Evolutionary conservation across 352 stramenopile species (phyloP).

Genomic region (Pythium coloratum): DNA sequence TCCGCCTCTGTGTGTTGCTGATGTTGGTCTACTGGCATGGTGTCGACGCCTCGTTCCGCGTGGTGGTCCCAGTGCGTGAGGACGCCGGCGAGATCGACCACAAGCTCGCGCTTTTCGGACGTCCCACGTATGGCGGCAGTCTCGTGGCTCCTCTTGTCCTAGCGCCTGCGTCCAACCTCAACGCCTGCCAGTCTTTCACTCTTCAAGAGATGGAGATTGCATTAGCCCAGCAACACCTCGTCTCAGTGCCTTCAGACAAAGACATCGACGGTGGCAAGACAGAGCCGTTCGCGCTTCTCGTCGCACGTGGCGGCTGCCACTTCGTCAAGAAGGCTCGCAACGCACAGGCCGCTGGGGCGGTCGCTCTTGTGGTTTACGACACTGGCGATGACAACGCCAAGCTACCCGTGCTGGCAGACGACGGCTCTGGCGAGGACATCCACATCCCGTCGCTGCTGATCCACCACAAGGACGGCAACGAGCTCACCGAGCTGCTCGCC

Average conservation of each 20-base stretch:
- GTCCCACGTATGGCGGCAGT: slow-evolving; percentile 16
- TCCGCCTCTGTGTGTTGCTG: neutral
- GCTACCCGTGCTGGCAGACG: slow-evolving; percentile 26
- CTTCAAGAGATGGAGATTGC: neutral
- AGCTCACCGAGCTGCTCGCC: slow-evolving; percentile 24
- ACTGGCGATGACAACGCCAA: slow-evolving; percentile 14
- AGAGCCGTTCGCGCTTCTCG: slow-evolving; percentile 25
- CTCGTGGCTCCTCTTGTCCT: slow-evolving; percentile 23
- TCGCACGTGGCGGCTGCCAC: slow-evolving; percentile 33
- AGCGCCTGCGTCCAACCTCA: slow-evolving; percentile 7
- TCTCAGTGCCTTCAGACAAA: neutral
- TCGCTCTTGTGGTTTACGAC: slow-evolving; percentile 27
- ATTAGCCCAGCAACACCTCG: neutral
- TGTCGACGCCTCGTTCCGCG: slow-evolving; percentile 19
- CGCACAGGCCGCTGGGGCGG: slow-evolving; percentile 19
- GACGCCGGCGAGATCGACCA: slow-evolving; percentile 19
- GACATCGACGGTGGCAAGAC: slow-evolving; percentile 4
- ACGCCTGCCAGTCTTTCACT: slow-evolving; percentile 16
- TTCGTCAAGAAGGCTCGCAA: slow-evolving; percentile 33
- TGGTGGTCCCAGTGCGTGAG: slow-evolving; percentile 12
- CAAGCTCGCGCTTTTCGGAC: slow-evolving; percentile 27
- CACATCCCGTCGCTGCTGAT: slow-evolving; percentile 34
- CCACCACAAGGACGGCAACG: slow-evolving; percentile 20
- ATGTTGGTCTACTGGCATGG: neutral
- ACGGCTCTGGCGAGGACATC: slow-evolving; percentile 30